Percentiles rank a stretch among this genome's conserved stretches.
Conservation (phyloP, 805 yeast genomes). For the Starmerella bombi region DNA sequence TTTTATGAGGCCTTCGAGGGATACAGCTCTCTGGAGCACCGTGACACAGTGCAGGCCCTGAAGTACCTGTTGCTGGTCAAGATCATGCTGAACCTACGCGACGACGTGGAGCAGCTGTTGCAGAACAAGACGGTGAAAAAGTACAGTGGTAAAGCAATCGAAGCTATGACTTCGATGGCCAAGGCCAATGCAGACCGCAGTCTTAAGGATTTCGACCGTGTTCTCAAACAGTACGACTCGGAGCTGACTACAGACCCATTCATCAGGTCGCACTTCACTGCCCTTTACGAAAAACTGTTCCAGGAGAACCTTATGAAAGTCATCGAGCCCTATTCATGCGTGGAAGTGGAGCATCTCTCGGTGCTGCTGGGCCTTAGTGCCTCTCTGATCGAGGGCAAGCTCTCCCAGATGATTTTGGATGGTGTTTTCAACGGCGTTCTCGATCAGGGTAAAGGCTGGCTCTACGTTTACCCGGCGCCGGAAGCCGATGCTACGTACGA, state of each 20-base stretch:
- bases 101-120: constrained; percentile 70
- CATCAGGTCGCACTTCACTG: constrained; percentile 82
- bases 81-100: constrained; percentile 78
- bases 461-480: constrained; percentile 81
- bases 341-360: constrained; percentile 84
- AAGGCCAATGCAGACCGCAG: constrained; percentile 82
- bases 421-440: constrained; percentile 90
- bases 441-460: constrained; percentile 98
- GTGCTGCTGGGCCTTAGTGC: constrained; percentile 75
- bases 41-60: constrained; percentile 55
- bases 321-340: constrained; percentile 90
- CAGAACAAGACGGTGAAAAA: constrained; percentile 60
- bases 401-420: constrained; percentile 93
- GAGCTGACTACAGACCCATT: constrained; percentile 79
- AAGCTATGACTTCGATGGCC: constrained; percentile 91
- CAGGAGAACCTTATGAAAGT: constrained; percentile 89
- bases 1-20: constrained; percentile 93
- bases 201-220: constrained; percentile 78
- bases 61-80: constrained; percentile 88
- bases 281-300: constrained; percentile 79
- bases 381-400: constrained; percentile 82
- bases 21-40: constrained; percentile 46
- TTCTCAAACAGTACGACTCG: constrained; percentile 48
- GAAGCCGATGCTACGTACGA: constrained; percentile 78
- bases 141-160: constrained; percentile 72